These are phyloP conservation scores for Flaveria robusta DNA, from an alignment of 129 eudicot genomes.

Conservation along the genomic window DNA sequence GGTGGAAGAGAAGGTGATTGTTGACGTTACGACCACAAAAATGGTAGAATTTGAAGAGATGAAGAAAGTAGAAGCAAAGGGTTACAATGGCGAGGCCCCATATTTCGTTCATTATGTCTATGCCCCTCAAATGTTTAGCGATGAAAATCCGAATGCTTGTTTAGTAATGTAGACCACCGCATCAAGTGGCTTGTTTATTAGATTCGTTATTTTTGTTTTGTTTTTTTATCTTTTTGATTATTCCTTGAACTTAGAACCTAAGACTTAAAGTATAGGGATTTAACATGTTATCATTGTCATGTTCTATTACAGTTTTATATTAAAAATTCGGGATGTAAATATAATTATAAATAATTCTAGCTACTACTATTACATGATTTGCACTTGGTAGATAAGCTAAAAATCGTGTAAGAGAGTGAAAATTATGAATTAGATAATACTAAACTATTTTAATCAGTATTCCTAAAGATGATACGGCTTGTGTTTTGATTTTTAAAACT, in stretches of 20 bases:
- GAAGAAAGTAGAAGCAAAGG: slow-evolving; percentile 60
- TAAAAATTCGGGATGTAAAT: no score
- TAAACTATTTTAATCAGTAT: no score
- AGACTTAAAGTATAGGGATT: no score
- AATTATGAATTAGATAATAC: not conserved
- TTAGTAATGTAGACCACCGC: slow-evolving; percentile 48
- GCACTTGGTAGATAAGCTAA: not conserved
- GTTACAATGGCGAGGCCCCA: slow-evolving; percentile 52
- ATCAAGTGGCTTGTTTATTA: not conserved
- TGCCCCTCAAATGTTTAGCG: slow-evolving; percentile 93
- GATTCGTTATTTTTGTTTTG: not conserved
- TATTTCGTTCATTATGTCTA: slow-evolving; percentile 88
- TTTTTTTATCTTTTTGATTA: no score
- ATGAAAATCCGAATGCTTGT: slow-evolving; percentile 96
- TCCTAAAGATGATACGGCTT: no score
- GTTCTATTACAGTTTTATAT: no score
- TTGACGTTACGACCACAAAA: slow-evolving; percentile 36
- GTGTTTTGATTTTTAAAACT: no score
- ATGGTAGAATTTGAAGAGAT: slow-evolving; percentile 52
- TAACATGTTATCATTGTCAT: no score
- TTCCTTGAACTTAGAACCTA: no score
- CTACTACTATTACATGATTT: not conserved
- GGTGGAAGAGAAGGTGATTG: slow-evolving; percentile 37
- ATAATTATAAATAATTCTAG: not conserved
- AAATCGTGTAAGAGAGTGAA: not conserved